Evolutionary conservation across 257 asterid species (phyloP).

Genomic region (Nyctanthes arbortristis): DNA sequence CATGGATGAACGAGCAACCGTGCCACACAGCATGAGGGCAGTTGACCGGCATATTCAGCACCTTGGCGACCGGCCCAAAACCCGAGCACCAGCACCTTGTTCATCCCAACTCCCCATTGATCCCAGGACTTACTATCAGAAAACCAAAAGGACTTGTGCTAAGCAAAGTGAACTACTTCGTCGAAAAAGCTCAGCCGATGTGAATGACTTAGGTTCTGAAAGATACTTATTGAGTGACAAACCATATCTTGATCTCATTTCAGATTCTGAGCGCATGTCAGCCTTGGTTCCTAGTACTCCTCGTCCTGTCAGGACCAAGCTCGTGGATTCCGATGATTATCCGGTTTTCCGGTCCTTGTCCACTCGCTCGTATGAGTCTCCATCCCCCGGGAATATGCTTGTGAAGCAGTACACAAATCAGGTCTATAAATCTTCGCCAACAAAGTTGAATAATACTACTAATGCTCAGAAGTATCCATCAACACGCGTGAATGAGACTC

Average conservation of each 20-base stretch:
- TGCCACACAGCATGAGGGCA: slow-evolving; percentile 39
- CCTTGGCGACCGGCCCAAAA: slow-evolving; percentile 33
- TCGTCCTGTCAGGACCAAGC: slow-evolving; percentile 18
- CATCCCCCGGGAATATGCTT: slow-evolving; percentile 4
- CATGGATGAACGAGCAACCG: slow-evolving; percentile 59
- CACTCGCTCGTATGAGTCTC: slow-evolving; percentile 39
- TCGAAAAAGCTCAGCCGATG: slow-evolving; percentile 72
- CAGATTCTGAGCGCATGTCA: slow-evolving; percentile 25
- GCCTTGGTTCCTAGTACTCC: slow-evolving; percentile 29
- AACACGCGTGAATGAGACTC: slow-evolving; percentile 16
- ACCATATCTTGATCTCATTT: slow-evolving; percentile 36
- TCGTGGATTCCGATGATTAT: slow-evolving; percentile 22
- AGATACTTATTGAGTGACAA: slow-evolving; percentile 48
- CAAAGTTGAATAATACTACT: too few species aligned
- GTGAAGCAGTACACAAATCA: neutral
- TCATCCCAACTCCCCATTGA: slow-evolving; percentile 63
- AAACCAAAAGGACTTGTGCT: slow-evolving; percentile 28
- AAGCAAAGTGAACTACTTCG: slow-evolving; percentile 38
- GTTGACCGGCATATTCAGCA: slow-evolving; percentile 34
- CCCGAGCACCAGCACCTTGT: slow-evolving; percentile 44
- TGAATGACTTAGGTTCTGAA: slow-evolving; percentile 43
- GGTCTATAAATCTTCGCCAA: neutral
- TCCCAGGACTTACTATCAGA: slow-evolving; percentile 43
- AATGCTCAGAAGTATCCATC: too few species aligned
- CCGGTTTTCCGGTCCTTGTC: slow-evolving; percentile 50